Evolutionary conservation across 164 flowering plant genomes (phyloP).

Genomic region (Brasenia schreberi): DNA sequence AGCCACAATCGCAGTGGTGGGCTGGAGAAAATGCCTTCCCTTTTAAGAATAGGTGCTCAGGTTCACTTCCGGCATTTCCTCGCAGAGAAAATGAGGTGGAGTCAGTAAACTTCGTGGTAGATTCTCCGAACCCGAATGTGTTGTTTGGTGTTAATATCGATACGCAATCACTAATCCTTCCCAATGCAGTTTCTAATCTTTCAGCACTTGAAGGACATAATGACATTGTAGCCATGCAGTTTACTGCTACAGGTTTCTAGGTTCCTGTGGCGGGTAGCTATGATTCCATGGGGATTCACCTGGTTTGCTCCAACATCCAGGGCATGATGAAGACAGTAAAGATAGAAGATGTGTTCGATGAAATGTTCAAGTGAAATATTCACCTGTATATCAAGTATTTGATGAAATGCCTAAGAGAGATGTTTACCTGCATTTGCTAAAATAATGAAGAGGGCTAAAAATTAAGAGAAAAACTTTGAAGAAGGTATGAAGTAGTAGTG

Average conservation of each 20-base stretch:
- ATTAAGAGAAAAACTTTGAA: no score
- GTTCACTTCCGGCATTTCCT: conserved; percentile 27
- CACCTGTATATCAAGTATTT: no score
- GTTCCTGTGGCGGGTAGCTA: conserved; percentile 24
- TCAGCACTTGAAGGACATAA: conserved; percentile 25
- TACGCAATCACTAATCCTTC: conserved; percentile 39
- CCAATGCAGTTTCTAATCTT: conserved; percentile 35
- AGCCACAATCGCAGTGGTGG: conserved; percentile 44
- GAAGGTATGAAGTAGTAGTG: no score
- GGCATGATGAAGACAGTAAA: conserved; percentile 33
- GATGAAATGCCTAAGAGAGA: no score
- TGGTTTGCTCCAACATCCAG: conserved; percentile 41
- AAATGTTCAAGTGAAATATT: no score
- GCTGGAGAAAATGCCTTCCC: conserved; percentile 28
- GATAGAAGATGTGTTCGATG: no score
- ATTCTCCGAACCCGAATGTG: conserved; percentile 34
- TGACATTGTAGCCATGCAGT: conserved; percentile 36
- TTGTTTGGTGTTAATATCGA: conserved; percentile 52
- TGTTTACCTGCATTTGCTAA: no score
- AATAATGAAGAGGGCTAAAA: no score
- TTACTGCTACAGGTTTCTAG: conserved; percentile 45
- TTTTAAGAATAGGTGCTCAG: conserved; percentile 21
- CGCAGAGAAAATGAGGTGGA: conserved; percentile 20
- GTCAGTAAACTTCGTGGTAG: conserved; percentile 33
- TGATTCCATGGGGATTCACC: conserved; percentile 47